A percentile compares a stretch with the other conserved stretches of the same genome.
These are phyloP conservation scores for Fusarium staphyleae DNA, from an alignment of 2,329 filamentous ascomycete genomes.

Conservation along the genomic window DNA sequence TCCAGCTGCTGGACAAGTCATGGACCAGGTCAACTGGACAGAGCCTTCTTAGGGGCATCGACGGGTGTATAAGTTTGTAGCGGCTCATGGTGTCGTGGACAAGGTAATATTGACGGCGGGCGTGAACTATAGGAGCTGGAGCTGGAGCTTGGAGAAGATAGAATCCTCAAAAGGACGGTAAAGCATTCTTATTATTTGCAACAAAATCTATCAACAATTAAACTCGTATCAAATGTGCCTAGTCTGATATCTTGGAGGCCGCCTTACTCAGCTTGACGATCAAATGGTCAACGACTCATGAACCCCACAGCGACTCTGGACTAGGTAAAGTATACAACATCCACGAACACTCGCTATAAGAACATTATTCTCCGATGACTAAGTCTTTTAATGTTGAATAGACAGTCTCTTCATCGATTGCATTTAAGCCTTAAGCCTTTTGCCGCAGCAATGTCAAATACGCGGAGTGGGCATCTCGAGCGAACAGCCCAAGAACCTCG, in stretches of 20 bases:
- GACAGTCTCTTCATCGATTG: background rate
- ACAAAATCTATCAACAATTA: constrained; percentile 16
- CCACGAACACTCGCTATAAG: too few relatives aligned
- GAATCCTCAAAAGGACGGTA: constrained; percentile 37
- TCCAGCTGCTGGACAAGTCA: constrained; percentile 72
- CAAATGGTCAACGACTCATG: background rate
- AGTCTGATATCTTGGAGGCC: background rate
- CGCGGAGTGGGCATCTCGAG: constrained; percentile 34
- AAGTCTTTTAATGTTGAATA: background rate
- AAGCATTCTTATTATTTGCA: constrained; percentile 30
- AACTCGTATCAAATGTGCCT: constrained; percentile 1
- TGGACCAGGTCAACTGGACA: constrained; percentile 96
- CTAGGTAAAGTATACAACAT: too few relatives aligned
- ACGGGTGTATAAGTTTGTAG: constrained; percentile 3
- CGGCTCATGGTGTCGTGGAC: constrained; percentile 14
- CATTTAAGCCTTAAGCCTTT: background rate
- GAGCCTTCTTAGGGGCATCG: constrained; percentile 65
- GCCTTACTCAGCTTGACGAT: constrained; percentile 25
- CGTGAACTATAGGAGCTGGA: constrained; percentile 20
- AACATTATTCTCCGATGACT: background rate
- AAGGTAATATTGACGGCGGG: constrained; percentile 30
- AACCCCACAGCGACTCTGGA: constrained; percentile 18
- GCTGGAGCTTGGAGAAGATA: constrained; percentile 36
- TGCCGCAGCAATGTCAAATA: constrained; percentile 25
- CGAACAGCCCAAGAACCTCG: constrained; percentile 72